phyloP scores from a whole-genome alignment of 116 monocot genomes.

The Phalaenopsis hybrid region DNA sequence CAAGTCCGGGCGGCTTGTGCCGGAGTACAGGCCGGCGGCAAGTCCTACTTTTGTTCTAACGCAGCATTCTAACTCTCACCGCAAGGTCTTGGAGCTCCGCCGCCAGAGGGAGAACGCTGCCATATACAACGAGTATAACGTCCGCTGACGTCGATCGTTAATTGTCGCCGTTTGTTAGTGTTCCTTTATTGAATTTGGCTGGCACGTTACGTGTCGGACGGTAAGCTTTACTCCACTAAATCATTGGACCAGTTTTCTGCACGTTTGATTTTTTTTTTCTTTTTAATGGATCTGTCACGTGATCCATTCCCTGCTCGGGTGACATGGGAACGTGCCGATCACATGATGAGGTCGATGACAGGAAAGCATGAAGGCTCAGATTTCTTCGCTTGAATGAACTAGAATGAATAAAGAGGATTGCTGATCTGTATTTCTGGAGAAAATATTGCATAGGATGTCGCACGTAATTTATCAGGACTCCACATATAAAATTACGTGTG shows the following conservation, averaged over 20 bases:
- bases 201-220: not conserved
- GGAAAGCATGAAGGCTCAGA: no score
- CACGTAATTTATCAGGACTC: no score
- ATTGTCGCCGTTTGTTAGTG: not conserved
- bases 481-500: no score
- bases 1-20: conserved; percentile 52
- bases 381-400: no score
- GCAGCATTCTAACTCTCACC: conserved; percentile 62
- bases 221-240: no score
- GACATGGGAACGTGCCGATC: no score
- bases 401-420: no score
- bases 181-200: not conserved
- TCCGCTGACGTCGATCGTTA: conserved; percentile 14
- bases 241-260: no score
- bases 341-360: no score
- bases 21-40: conserved; percentile 66
- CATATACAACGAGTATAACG: conserved; percentile 29
- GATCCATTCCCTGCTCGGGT: not conserved
- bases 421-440: no score
- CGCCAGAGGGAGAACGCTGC: conserved; percentile 32
- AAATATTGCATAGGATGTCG: no score
- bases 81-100: conserved; percentile 65
- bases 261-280: not conserved
- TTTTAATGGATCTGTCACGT: not conserved
- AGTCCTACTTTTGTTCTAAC: conserved; percentile 62